These are phyloP conservation scores for Royoungia palumana DNA, from an alignment of 768 basidiomycete species.

Conservation along the genomic window DNA sequence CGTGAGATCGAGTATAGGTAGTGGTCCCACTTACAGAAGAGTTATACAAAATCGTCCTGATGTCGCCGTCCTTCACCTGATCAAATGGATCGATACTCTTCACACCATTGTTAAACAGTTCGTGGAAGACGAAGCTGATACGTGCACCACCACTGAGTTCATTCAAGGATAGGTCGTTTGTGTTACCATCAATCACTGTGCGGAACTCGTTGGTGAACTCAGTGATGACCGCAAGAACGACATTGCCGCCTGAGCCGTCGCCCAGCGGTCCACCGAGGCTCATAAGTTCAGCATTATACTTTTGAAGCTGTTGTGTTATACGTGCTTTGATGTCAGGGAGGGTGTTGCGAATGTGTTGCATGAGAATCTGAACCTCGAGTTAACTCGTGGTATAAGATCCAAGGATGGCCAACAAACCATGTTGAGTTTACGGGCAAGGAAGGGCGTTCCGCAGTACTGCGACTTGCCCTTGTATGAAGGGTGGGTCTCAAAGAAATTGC, in stretches of 20 bases:
- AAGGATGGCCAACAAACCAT: constrained; percentile 51
- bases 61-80: constrained; percentile 98
- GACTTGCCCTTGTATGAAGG: constrained; percentile 90
- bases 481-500: constrained; percentile 93
- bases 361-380: constrained; percentile 68
- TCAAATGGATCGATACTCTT: constrained; percentile 97
- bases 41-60: constrained; percentile 93
- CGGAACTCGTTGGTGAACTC: constrained; percentile 98
- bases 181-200: constrained; percentile 94
- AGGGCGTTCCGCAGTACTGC: constrained; percentile 96
- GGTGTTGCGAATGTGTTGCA: constrained; percentile 97
- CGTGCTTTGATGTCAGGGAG: constrained; percentile 98
- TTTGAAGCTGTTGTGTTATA: constrained; percentile 86
- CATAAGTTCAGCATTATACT: constrained; percentile 80
- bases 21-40: constrained; percentile 75
- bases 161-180: constrained; percentile 91
- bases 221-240: constrained; percentile 96
- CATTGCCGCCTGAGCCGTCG: constrained; percentile 81
- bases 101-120: constrained; percentile 95
- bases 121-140: constrained; percentile 99
- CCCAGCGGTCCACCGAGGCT: constrained; percentile 85
- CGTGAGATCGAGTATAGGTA: not conserved
- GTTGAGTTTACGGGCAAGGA: constrained; percentile 92
- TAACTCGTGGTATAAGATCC: not conserved
- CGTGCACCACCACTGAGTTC: constrained; percentile 98